Evolutionary conservation across 2,329 filamentous ascomycete species (phyloP).

Genomic region (Apiospora aurea): DNA sequence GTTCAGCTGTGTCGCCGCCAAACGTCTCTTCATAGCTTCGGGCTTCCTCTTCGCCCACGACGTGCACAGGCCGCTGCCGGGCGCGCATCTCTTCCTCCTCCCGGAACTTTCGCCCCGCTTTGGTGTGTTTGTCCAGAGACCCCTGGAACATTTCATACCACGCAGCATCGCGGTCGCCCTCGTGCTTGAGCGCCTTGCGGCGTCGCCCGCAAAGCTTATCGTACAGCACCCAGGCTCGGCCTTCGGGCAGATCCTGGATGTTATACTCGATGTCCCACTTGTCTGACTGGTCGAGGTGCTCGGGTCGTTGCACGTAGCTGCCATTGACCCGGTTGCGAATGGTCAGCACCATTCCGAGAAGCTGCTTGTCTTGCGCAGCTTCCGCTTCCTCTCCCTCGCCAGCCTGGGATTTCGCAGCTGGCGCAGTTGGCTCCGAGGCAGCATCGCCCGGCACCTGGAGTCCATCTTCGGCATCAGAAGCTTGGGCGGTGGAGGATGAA

Average conservation of each 20-base stretch:
- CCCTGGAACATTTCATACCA: constrained; percentile 57
- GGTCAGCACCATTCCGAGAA: constrained; percentile 76
- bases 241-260: constrained; percentile 65
- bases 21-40: constrained; percentile 47
- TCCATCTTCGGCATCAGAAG: constrained; percentile 17
- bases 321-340: constrained; percentile 77
- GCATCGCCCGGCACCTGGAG: neutral
- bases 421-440: neutral
- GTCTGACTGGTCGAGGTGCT: constrained; percentile 46
- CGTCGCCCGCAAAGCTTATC: constrained; percentile 62
- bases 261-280: constrained; percentile 83
- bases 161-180: constrained; percentile 48
- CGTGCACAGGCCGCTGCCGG: constrained; percentile 51
- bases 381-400: neutral
- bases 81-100: constrained; percentile 60
- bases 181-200: constrained; percentile 50
- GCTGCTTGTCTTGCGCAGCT: constrained; percentile 36
- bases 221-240: constrained; percentile 61
- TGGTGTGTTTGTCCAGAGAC: constrained; percentile 49
- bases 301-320: constrained; percentile 66
- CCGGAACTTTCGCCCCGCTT: constrained; percentile 66
- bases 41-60: constrained; percentile 52
- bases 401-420: neutral
- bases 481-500: neutral
- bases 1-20: constrained; percentile 26